phyloP scores from a whole-genome alignment of 371 early-diverging fungal genomes.

The Lichtheimia hyalospora region DNA sequence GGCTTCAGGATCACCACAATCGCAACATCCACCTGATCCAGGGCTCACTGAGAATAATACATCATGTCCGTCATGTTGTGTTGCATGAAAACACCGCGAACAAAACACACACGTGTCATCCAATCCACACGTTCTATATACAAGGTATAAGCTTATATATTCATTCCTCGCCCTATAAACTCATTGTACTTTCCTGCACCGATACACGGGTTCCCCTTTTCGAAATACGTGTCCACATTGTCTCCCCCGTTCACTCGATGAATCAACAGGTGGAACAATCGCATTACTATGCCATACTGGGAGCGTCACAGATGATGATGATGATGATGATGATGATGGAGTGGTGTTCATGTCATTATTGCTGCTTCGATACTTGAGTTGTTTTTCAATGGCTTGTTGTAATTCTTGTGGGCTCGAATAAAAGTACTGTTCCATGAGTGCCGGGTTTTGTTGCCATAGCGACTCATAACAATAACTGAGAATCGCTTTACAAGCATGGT shows the following conservation, averaged over 20 bases:
- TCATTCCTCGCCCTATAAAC: not conserved
- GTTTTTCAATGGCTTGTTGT: conserved; percentile 32
- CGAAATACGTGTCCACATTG: conserved; percentile 87
- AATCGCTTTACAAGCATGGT: conserved; percentile 46
- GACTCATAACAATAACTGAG: conserved; percentile 48
- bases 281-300: conserved; percentile 34
- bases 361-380: not conserved
- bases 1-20: conserved; percentile 96
- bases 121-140: conserved; percentile 65
- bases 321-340: not conserved
- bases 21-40: conserved; percentile 94
- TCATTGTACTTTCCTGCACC: conserved; percentile 65
- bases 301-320: not conserved
- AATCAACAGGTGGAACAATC: conserved; percentile 30
- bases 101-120: conserved; percentile 97
- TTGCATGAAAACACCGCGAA: conserved; percentile 87
- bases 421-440: conserved; percentile 46
- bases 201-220: conserved; percentile 81
- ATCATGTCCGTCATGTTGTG: conserved; percentile 92
- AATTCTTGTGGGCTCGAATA: conserved; percentile 40
- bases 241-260: conserved; percentile 60
- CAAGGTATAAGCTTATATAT: not conserved
- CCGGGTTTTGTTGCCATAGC: conserved; percentile 51
- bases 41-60: conserved; percentile 81
- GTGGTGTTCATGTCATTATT: not conserved